Evolutionary conservation across 805 yeast species (phyloP), one percentile per base, ranked within the genome.

Genomic region (Yarrowia sp.): DNA sequence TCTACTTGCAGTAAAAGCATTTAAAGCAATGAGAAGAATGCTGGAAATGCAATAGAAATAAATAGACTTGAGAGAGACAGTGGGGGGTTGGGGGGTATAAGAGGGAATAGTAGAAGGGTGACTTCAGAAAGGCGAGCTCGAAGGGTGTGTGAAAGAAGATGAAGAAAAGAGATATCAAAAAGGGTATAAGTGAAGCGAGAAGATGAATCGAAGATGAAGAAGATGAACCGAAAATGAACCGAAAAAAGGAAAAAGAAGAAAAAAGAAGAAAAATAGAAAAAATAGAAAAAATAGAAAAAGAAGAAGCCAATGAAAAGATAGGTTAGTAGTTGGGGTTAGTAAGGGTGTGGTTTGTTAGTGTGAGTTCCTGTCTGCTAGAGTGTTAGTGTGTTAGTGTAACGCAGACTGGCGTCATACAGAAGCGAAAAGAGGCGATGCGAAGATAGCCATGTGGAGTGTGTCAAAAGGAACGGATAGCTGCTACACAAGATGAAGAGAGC

Each of bases 31-130:
- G 42, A 36, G 16, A 45, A 10, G 9, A 45, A n/a, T 35, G 56
- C 42, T 53, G 26, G 42, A 32, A 36, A 53, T 53, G 58, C 58
- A 53, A 53, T 53, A 38, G 58, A 53, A 50, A 53, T 53, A 53
- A 19, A 53, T 53, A 53, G 58, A 52, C 16, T 9, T 49, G 55
- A 49, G 40, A 35, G 50, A 9, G 11, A 45, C 14, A 16, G 5
- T 19, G 22, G 48, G 35, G 43, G 43, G n/a, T 41, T 11, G 36
- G 14, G 52, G 36, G 52, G 52, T 22, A 48, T 14, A 48, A 26
- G 15, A 26, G 11, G 52, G 16, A 26, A 15, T 14, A 12, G 49
- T 19, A 19, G 49, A 19, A 19, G 50, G 11, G 40, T 38, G 40
- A 10, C 40, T 38, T 38, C 40, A 38, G 40, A 5, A 26, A 38